Base-by-base conservation (phyloP, 768 basidiomycete genomes). In the Collybiopsis confluens region DNA sequence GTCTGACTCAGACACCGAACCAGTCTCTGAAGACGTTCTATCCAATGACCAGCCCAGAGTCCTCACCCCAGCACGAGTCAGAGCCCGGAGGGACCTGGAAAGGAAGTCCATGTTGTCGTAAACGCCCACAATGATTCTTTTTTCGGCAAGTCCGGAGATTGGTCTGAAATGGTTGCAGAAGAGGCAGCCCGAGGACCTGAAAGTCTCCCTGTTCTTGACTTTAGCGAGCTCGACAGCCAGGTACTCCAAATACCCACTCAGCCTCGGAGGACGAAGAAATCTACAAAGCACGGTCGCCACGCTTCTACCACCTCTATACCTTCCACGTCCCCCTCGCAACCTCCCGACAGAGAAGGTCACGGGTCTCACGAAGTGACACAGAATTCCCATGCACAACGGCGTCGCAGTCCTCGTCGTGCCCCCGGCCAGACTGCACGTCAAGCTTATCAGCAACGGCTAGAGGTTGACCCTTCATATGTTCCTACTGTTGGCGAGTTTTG, bases 401-500 rank as follows among this genome's bases (percentile, higher is more conserved):
- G 45, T 30, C 57, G 63, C 45, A 47, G 57, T 5, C 54, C 65
- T 46, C 65, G 63, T 45, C 78, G 77, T 15, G 70, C 72, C 20
- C 60, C 74, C 2, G 80, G 80, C 3, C 83, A 82, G 54, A 77
- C 81, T 21, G 90, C 85, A 36, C 88, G 93, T 45, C 90, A 93
- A 65, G 88, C 84, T 18, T 96, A 97, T 68, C 86, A 91, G 58
- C 80, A 90, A 58, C 83, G 86, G 27, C 74, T 96, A 23, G 86
- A 91, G 54, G 74, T 70, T 10, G 94, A 97, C 65, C 93, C 94
- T 1, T 90, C 91, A 2, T 93, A 86, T 65, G 88, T 92, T 26
- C 94, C 94, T 21, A 88, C 85, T 23, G 88, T 95, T 21, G 94
- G 94, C 52, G 87, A 86, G 57, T 97, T 97, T 64, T 97, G 92